Percentiles rank a stretch among this genome's conserved stretches.
Conservation (phyloP, 768 basidiomycete species). For the Hericium coralloides region DNA sequence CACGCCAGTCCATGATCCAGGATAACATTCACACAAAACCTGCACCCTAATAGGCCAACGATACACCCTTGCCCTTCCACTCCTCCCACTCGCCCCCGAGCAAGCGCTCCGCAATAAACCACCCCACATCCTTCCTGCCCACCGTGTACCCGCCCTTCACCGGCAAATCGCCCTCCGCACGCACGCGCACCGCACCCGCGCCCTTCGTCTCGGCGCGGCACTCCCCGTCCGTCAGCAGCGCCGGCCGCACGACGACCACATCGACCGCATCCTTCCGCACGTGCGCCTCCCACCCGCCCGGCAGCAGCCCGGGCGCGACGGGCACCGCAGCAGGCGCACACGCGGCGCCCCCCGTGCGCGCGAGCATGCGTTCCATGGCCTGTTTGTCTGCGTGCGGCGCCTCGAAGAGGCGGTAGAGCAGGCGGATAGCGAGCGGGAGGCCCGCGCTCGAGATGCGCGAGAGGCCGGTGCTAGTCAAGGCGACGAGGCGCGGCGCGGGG, state of each 20-base stretch:
- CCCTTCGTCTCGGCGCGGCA: slow-evolving; percentile 27
- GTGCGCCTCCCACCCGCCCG: slow-evolving; percentile 32
- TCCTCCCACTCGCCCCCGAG: slow-evolving; percentile 37
- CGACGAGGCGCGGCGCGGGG: slow-evolving; percentile 34
- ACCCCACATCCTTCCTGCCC: slow-evolving; percentile 55
- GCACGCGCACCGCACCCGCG: slow-evolving; percentile 29
- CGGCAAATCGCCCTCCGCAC: slow-evolving; percentile 29
- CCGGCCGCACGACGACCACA: slow-evolving; percentile 46
- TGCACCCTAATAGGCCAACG: slow-evolving; percentile 36
- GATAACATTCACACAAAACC: background rate
- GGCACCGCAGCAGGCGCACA: slow-evolving; percentile 26
- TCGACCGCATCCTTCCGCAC: slow-evolving; percentile 31
- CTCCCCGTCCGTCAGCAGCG: slow-evolving; percentile 49
- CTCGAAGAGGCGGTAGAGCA: slow-evolving; percentile 37
- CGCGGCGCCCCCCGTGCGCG: slow-evolving; percentile 41
- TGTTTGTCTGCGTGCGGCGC: slow-evolving; percentile 53
- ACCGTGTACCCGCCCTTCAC: slow-evolving; percentile 34
- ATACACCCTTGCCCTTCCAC: slow-evolving; percentile 41
- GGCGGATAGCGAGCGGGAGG: slow-evolving; percentile 40
- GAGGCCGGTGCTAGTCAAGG: slow-evolving; percentile 45
- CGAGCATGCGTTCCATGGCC: slow-evolving; percentile 43
- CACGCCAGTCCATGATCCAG: background rate
- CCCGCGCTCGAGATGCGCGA: slow-evolving; percentile 33
- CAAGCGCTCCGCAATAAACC: slow-evolving; percentile 47
- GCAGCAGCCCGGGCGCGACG: slow-evolving; percentile 38